Evolutionary conservation across 1,139 yeast genomes (phyloP).

Genomic region (Magnusiomyces sp.): DNA sequence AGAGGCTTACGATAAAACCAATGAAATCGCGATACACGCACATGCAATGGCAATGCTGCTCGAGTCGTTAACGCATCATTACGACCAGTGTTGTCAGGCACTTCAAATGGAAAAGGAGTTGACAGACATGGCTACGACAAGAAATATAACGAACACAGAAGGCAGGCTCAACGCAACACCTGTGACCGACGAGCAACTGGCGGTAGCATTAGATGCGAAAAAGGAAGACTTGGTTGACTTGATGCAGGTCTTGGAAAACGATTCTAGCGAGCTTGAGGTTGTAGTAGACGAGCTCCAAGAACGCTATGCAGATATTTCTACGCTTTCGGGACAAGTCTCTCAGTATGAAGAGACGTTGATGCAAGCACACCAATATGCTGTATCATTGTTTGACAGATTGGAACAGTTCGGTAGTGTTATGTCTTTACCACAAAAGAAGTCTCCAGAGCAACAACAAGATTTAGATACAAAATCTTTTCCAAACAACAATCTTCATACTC

Average conservation of each 20-base stretch:
- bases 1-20: conserved; percentile 23
- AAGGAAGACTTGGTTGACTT: conserved; percentile 26
- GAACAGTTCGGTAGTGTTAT: conserved; percentile 20
- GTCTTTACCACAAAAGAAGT: not conserved
- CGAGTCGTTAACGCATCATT: conserved; percentile 70
- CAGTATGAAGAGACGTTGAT: conserved; percentile 18
- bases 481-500: conserved; percentile 1
- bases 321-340: conserved; percentile 19
- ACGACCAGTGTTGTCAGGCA: conserved; percentile 58
- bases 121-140: not conserved
- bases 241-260: conserved; percentile 30
- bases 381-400: conserved; percentile 19
- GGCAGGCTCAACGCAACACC: not conserved
- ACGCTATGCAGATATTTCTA: conserved; percentile 22
- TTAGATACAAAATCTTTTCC: not conserved
- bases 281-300: conserved; percentile 30
- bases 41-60: conserved; percentile 62
- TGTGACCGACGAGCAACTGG: not conserved
- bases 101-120: conserved; percentile 14
- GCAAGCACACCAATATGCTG: conserved; percentile 16
- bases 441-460: not conserved
- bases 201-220: conserved; percentile 10
- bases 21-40: conserved; percentile 39
- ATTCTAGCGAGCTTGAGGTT: conserved; percentile 34
- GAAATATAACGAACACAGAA: not conserved